These are phyloP conservation scores for Monotropa hypopitys DNA, from an alignment of 179 eudicot species.

Conservation along the genomic window DNA sequence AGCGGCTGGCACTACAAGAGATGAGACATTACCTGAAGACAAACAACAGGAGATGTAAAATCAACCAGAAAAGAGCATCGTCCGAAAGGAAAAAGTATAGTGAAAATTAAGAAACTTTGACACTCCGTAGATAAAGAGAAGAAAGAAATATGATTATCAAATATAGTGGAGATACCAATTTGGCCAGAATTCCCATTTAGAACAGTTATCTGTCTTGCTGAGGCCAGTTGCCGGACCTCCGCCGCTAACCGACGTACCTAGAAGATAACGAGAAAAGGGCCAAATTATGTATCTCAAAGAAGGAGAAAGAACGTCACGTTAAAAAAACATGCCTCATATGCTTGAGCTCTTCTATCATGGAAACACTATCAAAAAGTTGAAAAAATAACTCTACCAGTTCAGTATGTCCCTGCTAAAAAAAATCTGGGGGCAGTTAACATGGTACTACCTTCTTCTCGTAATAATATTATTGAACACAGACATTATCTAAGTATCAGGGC, in stretches of 20 bases:
- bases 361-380: background rate
- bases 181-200: constrained; percentile 58
- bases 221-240: constrained; percentile 70
- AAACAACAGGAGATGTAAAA: background rate
- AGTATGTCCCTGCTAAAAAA: background rate
- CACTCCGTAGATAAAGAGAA: background rate
- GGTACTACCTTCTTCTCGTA: background rate
- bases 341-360: background rate
- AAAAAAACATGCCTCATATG: background rate
- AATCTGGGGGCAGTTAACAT: background rate
- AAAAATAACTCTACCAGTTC: background rate
- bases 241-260: constrained; percentile 79
- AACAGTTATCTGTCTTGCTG: constrained; percentile 59
- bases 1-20: constrained; percentile 66
- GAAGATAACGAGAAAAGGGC: constrained; percentile 4
- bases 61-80: background rate
- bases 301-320: background rate
- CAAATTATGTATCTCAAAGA: background rate
- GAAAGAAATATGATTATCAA: background rate
- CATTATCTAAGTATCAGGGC: background rate
- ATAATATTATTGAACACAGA: background rate
- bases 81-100: background rate
- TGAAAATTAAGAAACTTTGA: background rate
- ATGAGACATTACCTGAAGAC: constrained; percentile 31
- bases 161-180: constrained; percentile 23